phyloP scores from a whole-genome alignment of 23 red algal genomes.

The Rhodosorus marinus region DNA sequence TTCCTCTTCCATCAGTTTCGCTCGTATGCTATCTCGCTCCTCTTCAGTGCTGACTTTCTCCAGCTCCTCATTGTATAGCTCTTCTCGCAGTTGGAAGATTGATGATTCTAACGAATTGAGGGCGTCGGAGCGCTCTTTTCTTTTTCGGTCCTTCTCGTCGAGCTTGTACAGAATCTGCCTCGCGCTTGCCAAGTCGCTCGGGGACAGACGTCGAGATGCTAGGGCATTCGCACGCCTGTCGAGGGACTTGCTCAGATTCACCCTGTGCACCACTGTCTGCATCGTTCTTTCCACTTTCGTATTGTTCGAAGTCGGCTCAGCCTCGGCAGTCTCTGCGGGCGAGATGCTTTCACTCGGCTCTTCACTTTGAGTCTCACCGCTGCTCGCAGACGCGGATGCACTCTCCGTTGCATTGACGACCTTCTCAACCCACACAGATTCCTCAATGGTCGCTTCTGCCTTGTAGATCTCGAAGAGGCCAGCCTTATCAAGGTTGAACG shows the following conservation, averaged over 20 bases:
- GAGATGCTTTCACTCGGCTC: no score
- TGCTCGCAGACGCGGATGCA: no score
- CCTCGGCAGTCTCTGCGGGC: no score
- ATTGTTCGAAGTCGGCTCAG: no score
- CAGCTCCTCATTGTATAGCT: slow-evolving; percentile 1
- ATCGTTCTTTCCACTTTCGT: no score
- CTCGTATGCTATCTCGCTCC: background rate
- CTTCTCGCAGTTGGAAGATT: slow-evolving; percentile 37
- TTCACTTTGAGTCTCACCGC: no score
- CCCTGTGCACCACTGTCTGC: no score
- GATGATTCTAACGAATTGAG: slow-evolving; percentile 69
- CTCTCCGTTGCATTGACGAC: no score
- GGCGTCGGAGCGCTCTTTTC: slow-evolving; percentile 48
- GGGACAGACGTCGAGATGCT: slow-evolving; percentile 16
- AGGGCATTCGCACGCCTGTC: slow-evolving; percentile 13
- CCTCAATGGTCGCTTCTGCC: no score
- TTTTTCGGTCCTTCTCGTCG: slow-evolving; percentile 38
- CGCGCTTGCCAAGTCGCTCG: slow-evolving; percentile 11
- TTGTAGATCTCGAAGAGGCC: no score
- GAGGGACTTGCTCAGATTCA: slow-evolving; percentile 42
- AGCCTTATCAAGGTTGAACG: no score
- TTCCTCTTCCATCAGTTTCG: background rate
- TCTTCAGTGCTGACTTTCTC: background rate
- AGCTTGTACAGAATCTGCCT: slow-evolving; percentile 23
- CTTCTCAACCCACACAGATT: no score